Evolutionary conservation across 106 monocot species (phyloP).

Genomic region (Dioscorea zingiberensis): DNA sequence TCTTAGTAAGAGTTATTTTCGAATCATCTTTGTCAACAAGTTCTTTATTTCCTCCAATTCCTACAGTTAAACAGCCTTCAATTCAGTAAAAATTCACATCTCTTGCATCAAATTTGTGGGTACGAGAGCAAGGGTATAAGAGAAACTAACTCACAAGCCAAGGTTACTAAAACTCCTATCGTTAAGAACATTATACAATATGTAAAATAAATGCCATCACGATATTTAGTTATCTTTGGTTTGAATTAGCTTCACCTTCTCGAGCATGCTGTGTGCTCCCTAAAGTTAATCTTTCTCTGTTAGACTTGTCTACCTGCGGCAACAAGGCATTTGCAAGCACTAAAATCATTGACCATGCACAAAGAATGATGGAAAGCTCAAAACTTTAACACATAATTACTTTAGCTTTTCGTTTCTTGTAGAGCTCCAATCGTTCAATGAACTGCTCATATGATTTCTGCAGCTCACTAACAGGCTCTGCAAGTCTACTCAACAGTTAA

Average conservation of each 20-base stretch:
- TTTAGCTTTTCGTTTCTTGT: constrained; percentile 46
- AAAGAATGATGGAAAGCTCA: too few relatives aligned
- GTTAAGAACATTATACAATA: too few relatives aligned
- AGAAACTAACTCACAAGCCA: too few relatives aligned
- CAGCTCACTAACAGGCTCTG: constrained; percentile 66
- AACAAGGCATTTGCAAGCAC: constrained; percentile 9
- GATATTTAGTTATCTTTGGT: too few relatives aligned
- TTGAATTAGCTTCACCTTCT: constrained; percentile 1
- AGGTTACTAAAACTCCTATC: too few relatives aligned
- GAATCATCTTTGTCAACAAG: background rate
- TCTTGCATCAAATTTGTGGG: too few relatives aligned
- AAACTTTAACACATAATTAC: constrained; percentile 11
- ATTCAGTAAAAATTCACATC: too few relatives aligned
- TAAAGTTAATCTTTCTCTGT: constrained; percentile 3
- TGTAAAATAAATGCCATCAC: too few relatives aligned
- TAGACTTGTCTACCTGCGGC: constrained; percentile 33
- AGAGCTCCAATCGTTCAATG: constrained; percentile 49
- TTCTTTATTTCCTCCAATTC: background rate
- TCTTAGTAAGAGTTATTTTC: background rate
- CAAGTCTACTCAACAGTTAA: constrained; percentile 46
- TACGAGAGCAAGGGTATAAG: too few relatives aligned
- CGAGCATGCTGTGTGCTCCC: constrained; percentile 3
- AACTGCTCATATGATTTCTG: constrained; percentile 82
- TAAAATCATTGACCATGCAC: background rate
- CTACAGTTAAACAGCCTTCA: background rate